Evolutionary conservation across 805 yeast genomes (phyloP).

Genomic region (Metschnikowia dekortorum): DNA sequence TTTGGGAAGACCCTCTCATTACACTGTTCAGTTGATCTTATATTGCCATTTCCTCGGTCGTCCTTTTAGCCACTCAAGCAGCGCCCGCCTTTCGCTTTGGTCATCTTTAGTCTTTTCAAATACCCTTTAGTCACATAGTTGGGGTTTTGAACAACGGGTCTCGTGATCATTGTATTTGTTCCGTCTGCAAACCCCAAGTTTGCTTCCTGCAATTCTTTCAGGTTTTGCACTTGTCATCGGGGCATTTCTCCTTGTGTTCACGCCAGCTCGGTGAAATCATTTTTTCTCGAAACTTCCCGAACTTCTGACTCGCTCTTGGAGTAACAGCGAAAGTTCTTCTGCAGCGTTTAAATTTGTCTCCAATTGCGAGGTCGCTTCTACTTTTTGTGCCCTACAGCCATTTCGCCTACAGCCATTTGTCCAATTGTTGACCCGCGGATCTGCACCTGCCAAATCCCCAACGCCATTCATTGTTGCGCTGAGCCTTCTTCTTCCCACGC

Average conservation of each 20-base stretch:
- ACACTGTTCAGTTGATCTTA: neutral
- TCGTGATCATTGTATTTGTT: neutral
- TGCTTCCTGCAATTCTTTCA: neutral
- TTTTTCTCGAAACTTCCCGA: neutral
- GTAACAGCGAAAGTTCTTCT: neutral
- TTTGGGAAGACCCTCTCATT: neutral
- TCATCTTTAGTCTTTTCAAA: neutral
- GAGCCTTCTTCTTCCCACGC: neutral
- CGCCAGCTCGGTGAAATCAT: neutral
- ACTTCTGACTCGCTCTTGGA: neutral
- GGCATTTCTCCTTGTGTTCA: neutral
- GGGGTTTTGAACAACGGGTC: neutral
- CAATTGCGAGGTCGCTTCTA: neutral
- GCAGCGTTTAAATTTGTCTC: neutral
- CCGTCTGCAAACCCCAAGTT: neutral
- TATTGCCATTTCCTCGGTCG: neutral
- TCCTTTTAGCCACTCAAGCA: neutral
- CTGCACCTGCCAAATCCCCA: neutral
- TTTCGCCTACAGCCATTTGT: neutral
- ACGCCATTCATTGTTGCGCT: neutral
- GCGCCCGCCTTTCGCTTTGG: neutral
- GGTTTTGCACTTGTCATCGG: neutral
- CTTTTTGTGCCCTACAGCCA: neutral
- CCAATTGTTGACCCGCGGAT: neutral
- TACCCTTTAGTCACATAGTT: neutral